Base-by-base conservation (phyloP, 305 asterid species). In the Withania somnifera region DNA sequence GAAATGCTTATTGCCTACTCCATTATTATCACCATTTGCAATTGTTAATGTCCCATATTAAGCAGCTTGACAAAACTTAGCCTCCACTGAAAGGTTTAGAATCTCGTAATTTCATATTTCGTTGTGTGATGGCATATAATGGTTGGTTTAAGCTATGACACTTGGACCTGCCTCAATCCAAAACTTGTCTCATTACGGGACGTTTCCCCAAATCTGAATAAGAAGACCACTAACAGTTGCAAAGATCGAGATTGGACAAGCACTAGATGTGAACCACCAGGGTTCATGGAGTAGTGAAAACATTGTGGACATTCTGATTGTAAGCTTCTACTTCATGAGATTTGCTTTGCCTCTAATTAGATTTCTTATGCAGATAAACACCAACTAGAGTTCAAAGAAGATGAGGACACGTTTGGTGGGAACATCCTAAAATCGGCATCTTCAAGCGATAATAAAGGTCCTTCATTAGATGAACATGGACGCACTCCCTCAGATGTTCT, bases 401-500 rank as follows among this genome's bases (percentile, higher is more conserved):
- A 75, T 47, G 45, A 4, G 80, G 47, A 28, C 80, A 56, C 19
- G 53, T 56, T 15, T 36, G 22, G 54, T 22, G 71, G 24, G 36
- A 61, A 9, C 19, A 24, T 24, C 75, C 22, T 28, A 58, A 57
- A 24, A 40, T 42, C 75, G 13, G 30, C 11, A 38, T 79, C 81
- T 38, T 1, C 82, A 36, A 78, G 24, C 56, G 2, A 54, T 11
- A 78, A 28, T 78, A 36, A 0, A 53, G 24, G 36, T 56, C 57
- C 7, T 24, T 79, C 28, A 0, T 38, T 47, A 58, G 13, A 60
- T 36, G 88, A 83, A 38, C 6, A 69, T 15, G 85, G 81, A 76
- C 58, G 82, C 4, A 58, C 84, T 63, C 79, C 73, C 61, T 36
- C 84, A 45, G 93, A 89, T 28, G 87, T 90, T 60, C 95, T 93